Percentiles rank a stretch among this genome's conserved stretches.
Conservation (phyloP, 768 basidiomycete genomes). For the Strobilomyces dryophilus region DNA sequence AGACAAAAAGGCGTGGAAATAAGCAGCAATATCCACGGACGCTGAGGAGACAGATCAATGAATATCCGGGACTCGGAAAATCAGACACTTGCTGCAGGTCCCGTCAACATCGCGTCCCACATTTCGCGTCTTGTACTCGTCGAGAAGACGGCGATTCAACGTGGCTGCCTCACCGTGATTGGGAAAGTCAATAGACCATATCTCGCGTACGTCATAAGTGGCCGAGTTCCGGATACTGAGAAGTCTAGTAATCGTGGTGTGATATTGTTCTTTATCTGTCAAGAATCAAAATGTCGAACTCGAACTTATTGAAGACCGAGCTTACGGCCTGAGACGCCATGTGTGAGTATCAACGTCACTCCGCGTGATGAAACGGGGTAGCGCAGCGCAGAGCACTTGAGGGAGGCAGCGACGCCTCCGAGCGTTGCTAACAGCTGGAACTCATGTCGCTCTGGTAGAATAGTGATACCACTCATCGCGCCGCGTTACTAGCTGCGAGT, state of each 20-base stretch:
- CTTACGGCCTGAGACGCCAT: slow-evolving; percentile 28
- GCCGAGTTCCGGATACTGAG: slow-evolving; percentile 10
- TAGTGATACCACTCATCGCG: neutral
- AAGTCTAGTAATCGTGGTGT: slow-evolving; percentile 16
- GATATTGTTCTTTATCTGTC: slow-evolving; percentile 30
- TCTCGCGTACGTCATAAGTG: slow-evolving; percentile 24
- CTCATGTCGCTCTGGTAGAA: slow-evolving; percentile 18
- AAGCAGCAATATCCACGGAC: slow-evolving; percentile 19
- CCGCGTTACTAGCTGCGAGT: neutral
- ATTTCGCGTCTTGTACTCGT: slow-evolving; percentile 18
- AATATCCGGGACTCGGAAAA: neutral
- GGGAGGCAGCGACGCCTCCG: slow-evolving; percentile 6
- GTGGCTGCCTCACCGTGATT: slow-evolving; percentile 35
- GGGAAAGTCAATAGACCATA: slow-evolving; percentile 35
- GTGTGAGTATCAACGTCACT: slow-evolving; percentile 25
- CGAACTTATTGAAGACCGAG: neutral
- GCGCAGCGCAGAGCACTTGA: slow-evolving; percentile 23
- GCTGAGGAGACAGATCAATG: slow-evolving; percentile 9
- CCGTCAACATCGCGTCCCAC: slow-evolving; percentile 3
- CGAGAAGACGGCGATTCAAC: slow-evolving; percentile 27
- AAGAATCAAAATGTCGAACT: neutral
- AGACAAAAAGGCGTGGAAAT: slow-evolving; percentile 24
- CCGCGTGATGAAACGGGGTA: slow-evolving; percentile 24
- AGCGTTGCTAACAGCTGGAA: slow-evolving; percentile 17
- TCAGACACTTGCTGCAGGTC: slow-evolving; percentile 20